Evolutionary conservation across 2,329 filamentous ascomycete species (phyloP), one percentile per base, ranked within the genome.

Genomic region (Aspergillus pseudoterreus): DNA sequence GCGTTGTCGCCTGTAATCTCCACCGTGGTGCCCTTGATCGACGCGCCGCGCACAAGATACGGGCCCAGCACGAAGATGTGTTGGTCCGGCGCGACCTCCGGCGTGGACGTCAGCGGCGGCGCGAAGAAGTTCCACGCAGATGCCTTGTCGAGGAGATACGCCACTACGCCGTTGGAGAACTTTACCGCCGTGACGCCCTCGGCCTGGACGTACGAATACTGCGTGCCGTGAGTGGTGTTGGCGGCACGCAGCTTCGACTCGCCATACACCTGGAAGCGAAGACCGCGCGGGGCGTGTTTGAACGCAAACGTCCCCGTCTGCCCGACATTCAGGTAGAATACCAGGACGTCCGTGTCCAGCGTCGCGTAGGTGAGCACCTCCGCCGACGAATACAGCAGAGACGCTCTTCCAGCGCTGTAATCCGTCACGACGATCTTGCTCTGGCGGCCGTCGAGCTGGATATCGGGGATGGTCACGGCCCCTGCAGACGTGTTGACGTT

Each of bases 71-170:
- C 71, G 38, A 77, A 66, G 14, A 77, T 70, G 33, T 82, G 78
- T 54, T 80, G 62, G 45, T 74, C 58, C 0, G 77, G 69, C 1
- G 65, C 63, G 15, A 80, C 73, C 38, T 69, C 65, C 0, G 80
- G 80, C 49, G 77, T 68, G 1, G 58, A 60, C 0, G 75, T 75
- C 8, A 75, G 76, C 2, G 78, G 59, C 3, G 80, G 75, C 2
- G 80, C 80, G 68, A 78, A 83, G 61, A 83, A 81, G 5, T 75
- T 77, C 75, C 78, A 83, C 1, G 79, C 81, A 0, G 79, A 75
- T 10, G 73, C 63, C 19, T 76, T 72, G 41, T 83, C 80, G 4
- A 83, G 70, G 4, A 84, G 69, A 50, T 81, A 80, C 4, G 78
- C 67, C 1, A 81, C 52, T 2, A 78, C 68, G 0, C 75, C 75